Evolutionary conservation across 140 eudicot species (phyloP), one percentile per base, ranked within the genome.

Genomic region (Stevia rebaudiana): DNA sequence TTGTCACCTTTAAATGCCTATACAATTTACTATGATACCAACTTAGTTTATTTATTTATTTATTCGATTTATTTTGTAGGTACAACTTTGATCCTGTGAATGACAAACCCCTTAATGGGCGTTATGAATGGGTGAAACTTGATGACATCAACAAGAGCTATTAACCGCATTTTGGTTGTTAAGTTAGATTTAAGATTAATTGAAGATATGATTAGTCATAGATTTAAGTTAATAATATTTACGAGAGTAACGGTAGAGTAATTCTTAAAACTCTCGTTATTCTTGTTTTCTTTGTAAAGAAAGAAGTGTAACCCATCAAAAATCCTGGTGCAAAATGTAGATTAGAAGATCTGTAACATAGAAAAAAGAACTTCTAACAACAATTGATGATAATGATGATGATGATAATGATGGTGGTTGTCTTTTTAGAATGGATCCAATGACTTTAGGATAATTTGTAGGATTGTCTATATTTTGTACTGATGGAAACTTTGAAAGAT

Each of bases 11-110:
- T 28, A 21, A 25, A 40, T 55, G 13, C 11, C 21, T 50, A 6
- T n/a, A 18, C 40, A 44, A 3, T 25, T 30, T 47, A 35, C 33
- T 11, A 30, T 40, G 31, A 9, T 60, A 16, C 5, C 62, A 46
- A 15, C 5, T n/a, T 28, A 7, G 21, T 54, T 65, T 17, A 55
- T 73, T 19, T 19, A 15, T 31, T 43, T 5, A 2, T 18, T 48
- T 48, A 18, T 52, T 24, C 5, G 6, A 17, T 54, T 18, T 58
- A 6, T 53, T 40, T 31, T 79, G 73, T 68, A 79, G 88, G 88
- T 85, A 85, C 75, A 85, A 85, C 82, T 85, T 76, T 67, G 94
- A 85, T 77, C 88, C 86, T 0, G 76, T 79, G 72, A 74, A 77
- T 0, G 89, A 79, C 21, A 76, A 74, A 55, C 94, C 94, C 1